These are phyloP conservation scores for Miamiensis avidus DNA, from an alignment of 169 alveolate species.

Conservation along the genomic window DNA sequence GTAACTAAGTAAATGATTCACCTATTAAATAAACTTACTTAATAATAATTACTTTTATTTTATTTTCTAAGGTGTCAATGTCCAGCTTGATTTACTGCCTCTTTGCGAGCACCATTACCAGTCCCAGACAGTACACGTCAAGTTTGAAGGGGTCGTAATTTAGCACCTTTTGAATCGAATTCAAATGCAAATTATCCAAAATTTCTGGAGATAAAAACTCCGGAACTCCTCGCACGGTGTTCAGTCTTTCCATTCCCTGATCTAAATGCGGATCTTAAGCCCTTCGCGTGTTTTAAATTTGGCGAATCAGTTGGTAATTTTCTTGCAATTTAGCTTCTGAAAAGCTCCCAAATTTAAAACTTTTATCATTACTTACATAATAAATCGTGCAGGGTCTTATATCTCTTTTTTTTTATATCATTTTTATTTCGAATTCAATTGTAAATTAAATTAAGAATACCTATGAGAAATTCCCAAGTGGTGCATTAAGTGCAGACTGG, in stretches of 20 bases:
- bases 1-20: too few species aligned
- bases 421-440: too few species aligned
- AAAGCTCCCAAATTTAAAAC: constrained; percentile 42
- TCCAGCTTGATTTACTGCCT: constrained; percentile 30
- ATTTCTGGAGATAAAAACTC: constrained; percentile 45
- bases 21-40: too few species aligned
- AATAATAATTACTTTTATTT: constrained; percentile 1
- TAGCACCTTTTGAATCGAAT: constrained; percentile 25
- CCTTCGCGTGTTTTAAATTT: not conserved
- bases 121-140: constrained; percentile 42
- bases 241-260: constrained; percentile 20
- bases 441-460: too few species aligned
- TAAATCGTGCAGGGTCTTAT: constrained; percentile 42
- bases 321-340: constrained; percentile 39
- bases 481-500: constrained; percentile 23
- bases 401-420: too few species aligned
- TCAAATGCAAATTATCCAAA: constrained; percentile 18
- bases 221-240: constrained; percentile 51
- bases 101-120: constrained; percentile 26
- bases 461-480: constrained; percentile 32
- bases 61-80: constrained; percentile 18
- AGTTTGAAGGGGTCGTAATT: constrained; percentile 35
- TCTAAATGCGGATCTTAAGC: not conserved
- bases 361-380: constrained; percentile 28
- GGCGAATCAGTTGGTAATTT: constrained; percentile 11